A percentile compares a stretch with the other conserved stretches of the same genome.
phyloP scores from a whole-genome alignment of 23 red algal genomes.

The Cyanidiococcus yangmingshanensis region DNA sequence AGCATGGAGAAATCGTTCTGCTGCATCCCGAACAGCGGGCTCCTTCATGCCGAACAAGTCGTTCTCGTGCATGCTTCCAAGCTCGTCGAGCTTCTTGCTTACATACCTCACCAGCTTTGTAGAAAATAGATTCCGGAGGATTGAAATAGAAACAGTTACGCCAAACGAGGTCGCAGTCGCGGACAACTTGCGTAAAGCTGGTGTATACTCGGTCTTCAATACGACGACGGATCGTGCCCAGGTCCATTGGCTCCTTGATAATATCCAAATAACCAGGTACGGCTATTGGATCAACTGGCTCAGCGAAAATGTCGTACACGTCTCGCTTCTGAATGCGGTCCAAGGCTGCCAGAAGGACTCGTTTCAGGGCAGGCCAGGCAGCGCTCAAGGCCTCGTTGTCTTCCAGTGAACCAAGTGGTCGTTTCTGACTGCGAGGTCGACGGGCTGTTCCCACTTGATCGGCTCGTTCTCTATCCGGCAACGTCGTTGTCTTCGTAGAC shows the following conservation, averaged over 20 bases:
- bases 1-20: not conserved
- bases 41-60: not conserved
- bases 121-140: constrained; percentile 58
- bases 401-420: too few species aligned
- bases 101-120: constrained; percentile 34
- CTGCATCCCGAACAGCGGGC: not conserved
- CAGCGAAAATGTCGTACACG: constrained; percentile 54
- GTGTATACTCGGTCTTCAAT: constrained; percentile 45
- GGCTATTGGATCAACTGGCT: constrained; percentile 58
- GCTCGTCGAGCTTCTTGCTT: not conserved
- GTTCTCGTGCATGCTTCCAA: not conserved
- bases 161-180: constrained; percentile 77
- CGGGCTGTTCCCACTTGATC: too few species aligned
- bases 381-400: too few species aligned
- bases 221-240: constrained; percentile 57
- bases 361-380: not conserved
- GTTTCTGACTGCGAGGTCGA: too few species aligned
- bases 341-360: not conserved
- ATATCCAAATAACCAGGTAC: constrained; percentile 51
- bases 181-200: constrained; percentile 40
- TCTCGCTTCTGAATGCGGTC: constrained; percentile 23
- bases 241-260: constrained; percentile 73
- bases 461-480: too few species aligned
- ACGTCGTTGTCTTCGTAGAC: too few species aligned
- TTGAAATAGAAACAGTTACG: constrained; percentile 81